Evolutionary conservation across 305 asterid species (phyloP).

Genomic region (Caryopteris hybrid): DNA sequence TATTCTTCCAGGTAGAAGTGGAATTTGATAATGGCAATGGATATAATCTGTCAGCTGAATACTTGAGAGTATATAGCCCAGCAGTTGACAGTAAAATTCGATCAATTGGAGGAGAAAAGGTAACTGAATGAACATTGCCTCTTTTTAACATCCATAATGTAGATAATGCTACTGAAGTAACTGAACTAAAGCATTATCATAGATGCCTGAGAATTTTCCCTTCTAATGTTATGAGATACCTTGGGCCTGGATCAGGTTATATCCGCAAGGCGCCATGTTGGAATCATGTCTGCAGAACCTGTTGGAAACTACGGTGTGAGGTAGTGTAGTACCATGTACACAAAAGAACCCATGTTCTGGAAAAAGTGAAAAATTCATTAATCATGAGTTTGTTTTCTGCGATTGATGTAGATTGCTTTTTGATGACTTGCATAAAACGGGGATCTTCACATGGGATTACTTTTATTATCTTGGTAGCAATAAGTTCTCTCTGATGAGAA

Average conservation of each 20-base stretch:
- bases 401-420: constrained; percentile 54
- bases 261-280: constrained; percentile 65
- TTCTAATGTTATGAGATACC: background rate
- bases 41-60: constrained; percentile 64
- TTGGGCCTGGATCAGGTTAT: constrained; percentile 51
- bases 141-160: background rate
- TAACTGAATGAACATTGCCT: constrained; percentile 9
- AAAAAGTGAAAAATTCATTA: background rate
- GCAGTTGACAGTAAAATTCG: constrained; percentile 79
- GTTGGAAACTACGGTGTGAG: constrained; percentile 91
- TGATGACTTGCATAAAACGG: constrained; percentile 84
- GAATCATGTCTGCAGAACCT: constrained; percentile 81
- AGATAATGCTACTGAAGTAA: background rate
- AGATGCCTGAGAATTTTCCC: background rate
- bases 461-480: constrained; percentile 72
- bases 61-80: constrained; percentile 67
- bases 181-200: background rate
- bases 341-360: background rate
- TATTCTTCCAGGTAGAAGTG: constrained; percentile 59
- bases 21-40: constrained; percentile 49
- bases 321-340: constrained; percentile 24
- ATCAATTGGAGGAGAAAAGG: constrained; percentile 80
- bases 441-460: constrained; percentile 87
- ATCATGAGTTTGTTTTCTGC: background rate
- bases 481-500: constrained; percentile 71